Conservation (phyloP, 139 green algal species). For the Chlamydomonas incerta region DNA sequence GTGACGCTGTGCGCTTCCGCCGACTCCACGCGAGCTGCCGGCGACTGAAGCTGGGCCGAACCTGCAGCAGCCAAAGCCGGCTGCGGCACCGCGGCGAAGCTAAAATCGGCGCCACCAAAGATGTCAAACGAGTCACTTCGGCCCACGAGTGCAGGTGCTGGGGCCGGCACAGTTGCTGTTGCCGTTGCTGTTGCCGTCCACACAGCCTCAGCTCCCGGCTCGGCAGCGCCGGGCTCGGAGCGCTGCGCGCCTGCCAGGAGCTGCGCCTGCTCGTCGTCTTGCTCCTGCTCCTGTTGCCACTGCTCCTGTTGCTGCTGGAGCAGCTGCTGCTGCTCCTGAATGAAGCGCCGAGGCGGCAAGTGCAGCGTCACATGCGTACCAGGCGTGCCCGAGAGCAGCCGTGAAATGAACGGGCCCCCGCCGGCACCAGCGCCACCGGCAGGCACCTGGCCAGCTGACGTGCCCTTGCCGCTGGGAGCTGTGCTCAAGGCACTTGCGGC, state of each 20-base stretch:
- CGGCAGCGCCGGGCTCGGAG: not conserved
- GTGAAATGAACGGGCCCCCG: constrained; percentile 5
- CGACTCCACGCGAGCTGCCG: not conserved
- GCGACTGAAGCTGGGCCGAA: not conserved
- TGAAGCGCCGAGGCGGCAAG: not conserved
- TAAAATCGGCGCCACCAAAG: not conserved
- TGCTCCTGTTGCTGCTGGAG: not conserved
- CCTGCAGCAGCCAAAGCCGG: not conserved
- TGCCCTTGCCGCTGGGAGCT: not conserved
- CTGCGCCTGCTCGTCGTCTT: not conserved
- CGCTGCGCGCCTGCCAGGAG: not conserved
- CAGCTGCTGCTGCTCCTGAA: not conserved
- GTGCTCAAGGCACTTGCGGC: no score
- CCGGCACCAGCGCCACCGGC: not conserved
- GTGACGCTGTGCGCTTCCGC: not conserved
- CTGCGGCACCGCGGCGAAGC: no score
- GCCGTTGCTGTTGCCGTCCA: not conserved
- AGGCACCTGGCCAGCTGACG: not conserved
- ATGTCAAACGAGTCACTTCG: not conserved
- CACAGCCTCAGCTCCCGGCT: not conserved
- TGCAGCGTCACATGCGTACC: not conserved
- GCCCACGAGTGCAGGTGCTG: no score
- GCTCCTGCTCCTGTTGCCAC: not conserved
- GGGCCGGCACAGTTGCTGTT: not conserved
- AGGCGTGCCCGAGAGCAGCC: not conserved